These are phyloP conservation scores for Prinsepia uniflora DNA, from an alignment of 306 rosid genomes.

Conservation along the genomic window DNA sequence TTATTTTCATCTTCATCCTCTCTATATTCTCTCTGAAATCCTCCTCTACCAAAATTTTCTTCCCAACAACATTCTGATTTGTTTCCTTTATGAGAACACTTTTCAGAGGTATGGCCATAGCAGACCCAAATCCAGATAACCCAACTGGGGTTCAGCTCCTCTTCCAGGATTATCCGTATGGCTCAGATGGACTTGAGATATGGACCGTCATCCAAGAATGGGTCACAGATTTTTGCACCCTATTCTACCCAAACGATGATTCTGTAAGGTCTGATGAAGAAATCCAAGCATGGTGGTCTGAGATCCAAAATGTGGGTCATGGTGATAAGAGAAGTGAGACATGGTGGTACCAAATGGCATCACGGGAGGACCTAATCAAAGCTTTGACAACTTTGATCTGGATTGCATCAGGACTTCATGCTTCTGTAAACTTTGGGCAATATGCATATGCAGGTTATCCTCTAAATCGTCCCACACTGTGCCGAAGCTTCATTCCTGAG, in stretches of 20 bases:
- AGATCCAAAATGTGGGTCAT: conserved; percentile 55
- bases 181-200: conserved; percentile 69
- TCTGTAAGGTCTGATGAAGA: conserved; percentile 47
- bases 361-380: conserved; percentile 45
- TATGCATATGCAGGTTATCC: conserved; percentile 53
- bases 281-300: conserved; percentile 73
- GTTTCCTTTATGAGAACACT: not conserved
- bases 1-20: too few relatives aligned
- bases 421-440: conserved; percentile 62
- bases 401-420: conserved; percentile 63
- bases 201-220: conserved; percentile 67
- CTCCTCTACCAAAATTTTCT: too few relatives aligned
- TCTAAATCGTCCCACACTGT: conserved; percentile 50
- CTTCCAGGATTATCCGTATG: conserved; percentile 68
- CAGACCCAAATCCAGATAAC: conserved; percentile 41
- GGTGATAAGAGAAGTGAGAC: conserved; percentile 43
- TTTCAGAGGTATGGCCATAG: conserved; percentile 58
- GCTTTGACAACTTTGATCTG: conserved; percentile 65
- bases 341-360: conserved; percentile 52
- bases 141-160: conserved; percentile 55
- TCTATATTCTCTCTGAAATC: too few relatives aligned
- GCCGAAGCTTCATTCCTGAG: conserved; percentile 48
- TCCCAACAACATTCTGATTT: conserved; percentile 13
- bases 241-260: conserved; percentile 51
- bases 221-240: conserved; percentile 54